phyloP scores from a whole-genome alignment of 768 basidiomycete species.

The Tulasnella sp. region DNA sequence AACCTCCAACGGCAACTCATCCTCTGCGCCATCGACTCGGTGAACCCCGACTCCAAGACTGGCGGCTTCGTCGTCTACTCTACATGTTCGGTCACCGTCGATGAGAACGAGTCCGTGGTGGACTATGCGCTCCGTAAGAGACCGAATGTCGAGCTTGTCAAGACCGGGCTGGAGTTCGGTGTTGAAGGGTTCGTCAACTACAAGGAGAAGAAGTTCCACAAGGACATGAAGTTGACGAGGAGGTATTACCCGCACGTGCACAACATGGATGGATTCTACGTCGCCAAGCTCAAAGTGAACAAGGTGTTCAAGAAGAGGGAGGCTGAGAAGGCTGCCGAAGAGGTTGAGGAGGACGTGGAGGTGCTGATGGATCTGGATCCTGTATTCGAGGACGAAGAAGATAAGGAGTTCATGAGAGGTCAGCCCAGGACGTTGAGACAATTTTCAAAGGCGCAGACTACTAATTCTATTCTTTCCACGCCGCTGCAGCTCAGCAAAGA shows the following conservation, averaged over 20 bases:
- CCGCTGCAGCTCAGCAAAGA: constrained; percentile 26
- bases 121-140: constrained; percentile 95
- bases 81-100: constrained; percentile 94
- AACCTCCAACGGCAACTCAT: constrained; percentile 98
- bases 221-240: constrained; percentile 67
- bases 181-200: constrained; percentile 82
- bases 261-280: constrained; percentile 99
- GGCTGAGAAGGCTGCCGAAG: constrained; percentile 25
- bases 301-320: constrained; percentile 36
- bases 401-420: not conserved
- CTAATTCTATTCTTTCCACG: not conserved
- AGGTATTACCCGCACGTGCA: constrained; percentile 95
- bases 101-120: constrained; percentile 97
- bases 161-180: constrained; percentile 88
- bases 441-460: not conserved
- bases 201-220: constrained; percentile 81
- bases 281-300: constrained; percentile 96
- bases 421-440: not conserved
- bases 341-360: constrained; percentile 22
- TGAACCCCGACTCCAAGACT: constrained; percentile 76
- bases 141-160: constrained; percentile 83
- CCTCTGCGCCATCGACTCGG: constrained; percentile 94
- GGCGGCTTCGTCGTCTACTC: constrained; percentile 96
- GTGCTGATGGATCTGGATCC: constrained; percentile 30
- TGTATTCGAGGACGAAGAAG: constrained; percentile 56